phyloP scores from a whole-genome alignment of 164 flowering plant genomes.

The Buxus sempervirens region DNA sequence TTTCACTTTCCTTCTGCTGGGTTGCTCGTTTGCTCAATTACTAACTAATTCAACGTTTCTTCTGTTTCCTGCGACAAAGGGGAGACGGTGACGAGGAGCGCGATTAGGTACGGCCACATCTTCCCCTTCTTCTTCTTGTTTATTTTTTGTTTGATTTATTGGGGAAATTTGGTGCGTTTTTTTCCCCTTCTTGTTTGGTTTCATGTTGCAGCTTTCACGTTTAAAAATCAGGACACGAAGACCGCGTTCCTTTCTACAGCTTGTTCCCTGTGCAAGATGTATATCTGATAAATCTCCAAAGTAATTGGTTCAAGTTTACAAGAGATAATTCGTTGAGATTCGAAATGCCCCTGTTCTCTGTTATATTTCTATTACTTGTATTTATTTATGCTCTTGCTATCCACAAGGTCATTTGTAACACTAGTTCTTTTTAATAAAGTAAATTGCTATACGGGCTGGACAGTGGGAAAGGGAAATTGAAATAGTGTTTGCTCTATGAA shows the following conservation, averaged over 20 bases:
- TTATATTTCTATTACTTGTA: conserved; percentile 22
- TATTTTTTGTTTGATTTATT: too few relatives aligned
- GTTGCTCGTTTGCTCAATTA: too few relatives aligned
- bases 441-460: conserved; percentile 12
- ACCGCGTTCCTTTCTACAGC: conserved; percentile 47
- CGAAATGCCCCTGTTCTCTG: conserved; percentile 8
- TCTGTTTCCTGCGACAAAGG: too few relatives aligned
- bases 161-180: too few relatives aligned
- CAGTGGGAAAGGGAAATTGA: conserved; percentile 16
- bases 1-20: too few relatives aligned
- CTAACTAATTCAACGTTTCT: too few relatives aligned
- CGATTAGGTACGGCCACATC: too few relatives aligned
- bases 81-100: too few relatives aligned
- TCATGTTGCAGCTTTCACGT: conserved; percentile 61
- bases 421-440: conserved; percentile 26
- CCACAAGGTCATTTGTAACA: conserved; percentile 26
- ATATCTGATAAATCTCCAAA: conserved; percentile 52
- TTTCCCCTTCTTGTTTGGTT: too few relatives aligned
- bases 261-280: conserved; percentile 61
- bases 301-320: conserved; percentile 21
- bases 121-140: too few relatives aligned
- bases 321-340: conserved; percentile 15
- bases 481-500: conserved; percentile 6
- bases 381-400: conserved; percentile 29
- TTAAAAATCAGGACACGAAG: conserved; percentile 41